Evolutionary conservation across 2,329 filamentous ascomycete genomes (phyloP).

Genomic region (Xylaria sp.): DNA sequence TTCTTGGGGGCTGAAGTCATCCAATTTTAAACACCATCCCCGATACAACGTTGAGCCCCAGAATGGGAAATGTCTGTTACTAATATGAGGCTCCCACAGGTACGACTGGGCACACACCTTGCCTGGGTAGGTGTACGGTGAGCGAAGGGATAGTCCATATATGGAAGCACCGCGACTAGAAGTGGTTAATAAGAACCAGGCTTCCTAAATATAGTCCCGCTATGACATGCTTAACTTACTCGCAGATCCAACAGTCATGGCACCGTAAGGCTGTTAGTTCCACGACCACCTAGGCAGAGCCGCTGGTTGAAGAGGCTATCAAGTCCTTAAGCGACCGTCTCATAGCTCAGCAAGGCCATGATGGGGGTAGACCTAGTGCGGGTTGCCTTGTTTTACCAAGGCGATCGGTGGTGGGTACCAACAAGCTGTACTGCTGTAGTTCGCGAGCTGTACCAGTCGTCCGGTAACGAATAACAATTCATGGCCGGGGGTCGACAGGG

Average conservation of each 20-base stretch:
- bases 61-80: neutral
- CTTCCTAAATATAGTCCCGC: neutral
- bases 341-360: neutral
- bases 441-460: constrained; percentile 21
- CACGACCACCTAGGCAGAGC: neutral
- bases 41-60: constrained; percentile 1
- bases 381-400: constrained; percentile 29
- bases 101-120: constrained; percentile 1
- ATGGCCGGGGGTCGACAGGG: constrained; percentile 8
- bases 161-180: neutral
- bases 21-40: constrained; percentile 12
- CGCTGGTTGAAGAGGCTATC: constrained; percentile 7
- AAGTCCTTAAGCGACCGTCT: constrained; percentile 7
- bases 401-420: constrained; percentile 18
- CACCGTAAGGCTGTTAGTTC: constrained; percentile 22
- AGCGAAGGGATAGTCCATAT: constrained; percentile 10
- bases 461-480: constrained; percentile 28
- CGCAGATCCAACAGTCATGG: constrained; percentile 7
- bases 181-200: neutral
- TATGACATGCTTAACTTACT: neutral
- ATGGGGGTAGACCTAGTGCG: constrained; percentile 25
- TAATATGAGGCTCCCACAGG: neutral
- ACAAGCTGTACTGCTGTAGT: constrained; percentile 14
- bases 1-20: constrained; percentile 21
- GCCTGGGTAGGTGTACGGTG: constrained; percentile 15